These are phyloP conservation scores for Penicillium robsamsonii DNA, from an alignment of 495 filamentous ascomycete genomes.

Conservation along the genomic window DNA sequence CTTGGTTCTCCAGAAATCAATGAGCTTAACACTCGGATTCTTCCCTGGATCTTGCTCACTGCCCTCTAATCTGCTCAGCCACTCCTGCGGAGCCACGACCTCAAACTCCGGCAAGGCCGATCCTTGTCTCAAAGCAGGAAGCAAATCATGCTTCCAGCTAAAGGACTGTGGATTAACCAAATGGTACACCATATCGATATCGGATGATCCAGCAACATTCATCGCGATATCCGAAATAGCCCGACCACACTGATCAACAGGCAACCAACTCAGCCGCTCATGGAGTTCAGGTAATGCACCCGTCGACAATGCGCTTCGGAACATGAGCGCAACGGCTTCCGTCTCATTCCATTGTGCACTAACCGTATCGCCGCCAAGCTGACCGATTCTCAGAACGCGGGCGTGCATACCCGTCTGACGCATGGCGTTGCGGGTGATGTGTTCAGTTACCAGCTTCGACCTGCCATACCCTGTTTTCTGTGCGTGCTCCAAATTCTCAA, in stretches of 20 bases:
- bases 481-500: slow-evolving; percentile 47
- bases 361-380: slow-evolving; percentile 57
- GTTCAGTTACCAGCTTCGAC: slow-evolving; percentile 64
- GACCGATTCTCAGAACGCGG: slow-evolving; percentile 57
- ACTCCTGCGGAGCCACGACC: slow-evolving; percentile 42
- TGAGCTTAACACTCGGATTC: slow-evolving; percentile 60
- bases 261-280: slow-evolving; percentile 56
- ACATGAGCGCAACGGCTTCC: slow-evolving; percentile 64
- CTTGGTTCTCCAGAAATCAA: slow-evolving; percentile 50
- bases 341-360: slow-evolving; percentile 60
- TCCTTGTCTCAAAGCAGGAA: slow-evolving; percentile 45
- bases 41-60: slow-evolving; percentile 47
- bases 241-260: slow-evolving; percentile 33
- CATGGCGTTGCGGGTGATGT: slow-evolving; percentile 46
- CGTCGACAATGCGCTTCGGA: slow-evolving; percentile 48
- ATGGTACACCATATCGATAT: slow-evolving; percentile 47
- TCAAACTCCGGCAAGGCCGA: slow-evolving; percentile 45
- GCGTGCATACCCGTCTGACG: slow-evolving; percentile 31
- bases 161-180: slow-evolving; percentile 51
- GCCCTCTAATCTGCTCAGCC: slow-evolving; percentile 47
- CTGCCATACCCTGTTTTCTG: slow-evolving; percentile 57
- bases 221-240: slow-evolving; percentile 29
- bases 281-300: slow-evolving; percentile 53
- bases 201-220: not conserved
- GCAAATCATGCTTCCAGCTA: slow-evolving; percentile 51